These are phyloP conservation scores for Talaromyces piceae DNA, from an alignment of 2,329 filamentous ascomycete species.

Conservation along the genomic window DNA sequence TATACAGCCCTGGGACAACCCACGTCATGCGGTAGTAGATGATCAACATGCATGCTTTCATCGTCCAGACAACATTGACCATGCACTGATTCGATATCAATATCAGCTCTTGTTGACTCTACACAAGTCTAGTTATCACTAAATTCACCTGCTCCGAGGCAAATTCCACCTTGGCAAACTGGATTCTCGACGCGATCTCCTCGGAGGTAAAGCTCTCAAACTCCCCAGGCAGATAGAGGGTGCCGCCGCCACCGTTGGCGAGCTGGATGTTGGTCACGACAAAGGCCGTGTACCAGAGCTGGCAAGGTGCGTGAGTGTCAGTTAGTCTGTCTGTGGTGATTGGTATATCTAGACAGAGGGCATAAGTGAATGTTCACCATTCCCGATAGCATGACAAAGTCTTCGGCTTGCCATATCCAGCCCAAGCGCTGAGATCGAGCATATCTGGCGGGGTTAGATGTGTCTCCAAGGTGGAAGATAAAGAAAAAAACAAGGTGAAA, in stretches of 20 bases:
- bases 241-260: conserved; percentile 9
- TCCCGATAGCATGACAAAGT: conserved; percentile 7
- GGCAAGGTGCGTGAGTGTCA: neutral
- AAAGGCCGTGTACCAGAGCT: conserved; percentile 9
- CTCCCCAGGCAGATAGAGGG: conserved; percentile 8
- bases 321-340: too few relatives aligned
- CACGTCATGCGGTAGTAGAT: conserved; percentile 42
- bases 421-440: conserved; percentile 6
- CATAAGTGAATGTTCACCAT: neutral
- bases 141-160: conserved; percentile 11
- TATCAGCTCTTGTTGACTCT: neutral
- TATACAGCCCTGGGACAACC: neutral
- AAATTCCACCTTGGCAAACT: conserved; percentile 9
- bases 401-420: conserved; percentile 9
- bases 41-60: conserved; percentile 44
- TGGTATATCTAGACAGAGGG: too few relatives aligned
- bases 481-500: neutral
- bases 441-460: conserved; percentile 2
- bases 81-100: conserved; percentile 10
- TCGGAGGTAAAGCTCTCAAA: conserved; percentile 4
- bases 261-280: conserved; percentile 11
- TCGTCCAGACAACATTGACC: conserved; percentile 10
- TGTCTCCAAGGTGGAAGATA: neutral
- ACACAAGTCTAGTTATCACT: neutral
- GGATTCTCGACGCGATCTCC: conserved; percentile 5